Percentiles rank a stretch among this genome's conserved stretches.
Evolutionary conservation across 148 eudicot genomes (phyloP).

Genomic region (Agrostemma githago): DNA sequence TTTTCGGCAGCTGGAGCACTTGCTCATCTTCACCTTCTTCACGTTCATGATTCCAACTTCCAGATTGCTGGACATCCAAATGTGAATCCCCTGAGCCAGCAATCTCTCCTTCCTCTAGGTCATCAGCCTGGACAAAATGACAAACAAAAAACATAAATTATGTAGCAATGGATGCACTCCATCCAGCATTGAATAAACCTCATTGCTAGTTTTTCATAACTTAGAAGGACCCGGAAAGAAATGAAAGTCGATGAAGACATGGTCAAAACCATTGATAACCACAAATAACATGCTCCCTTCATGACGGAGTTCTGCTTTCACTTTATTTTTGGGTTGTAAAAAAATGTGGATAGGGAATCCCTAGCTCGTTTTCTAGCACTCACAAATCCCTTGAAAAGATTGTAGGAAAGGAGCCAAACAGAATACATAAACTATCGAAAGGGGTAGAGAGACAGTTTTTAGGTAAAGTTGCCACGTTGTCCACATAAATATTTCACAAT

Average conservation of each 20-base stretch:
- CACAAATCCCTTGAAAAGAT: neutral
- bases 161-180: neutral
- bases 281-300: neutral
- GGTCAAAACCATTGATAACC: neutral
- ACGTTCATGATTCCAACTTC: constrained; percentile 89
- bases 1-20: constrained; percentile 88
- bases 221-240: neutral
- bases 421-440: neutral
- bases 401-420: no score
- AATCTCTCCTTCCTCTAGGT: constrained; percentile 93
- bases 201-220: neutral
- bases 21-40: constrained; percentile 96
- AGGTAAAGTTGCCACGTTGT: neutral
- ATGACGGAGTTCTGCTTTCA: neutral
- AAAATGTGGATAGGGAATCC: neutral
- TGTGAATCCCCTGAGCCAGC: constrained; percentile 81
- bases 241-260: neutral
- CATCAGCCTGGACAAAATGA: constrained; percentile 48
- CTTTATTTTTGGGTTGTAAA: neutral
- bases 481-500: neutral
- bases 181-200: neutral
- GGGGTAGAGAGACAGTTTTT: neutral
- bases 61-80: constrained; percentile 84
- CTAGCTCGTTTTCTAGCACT: neutral
- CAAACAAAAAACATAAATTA: constrained; percentile 6